These are phyloP conservation scores for Kockiozyma suomiensis DNA, from an alignment of 805 yeast species.

Conservation along the genomic window DNA sequence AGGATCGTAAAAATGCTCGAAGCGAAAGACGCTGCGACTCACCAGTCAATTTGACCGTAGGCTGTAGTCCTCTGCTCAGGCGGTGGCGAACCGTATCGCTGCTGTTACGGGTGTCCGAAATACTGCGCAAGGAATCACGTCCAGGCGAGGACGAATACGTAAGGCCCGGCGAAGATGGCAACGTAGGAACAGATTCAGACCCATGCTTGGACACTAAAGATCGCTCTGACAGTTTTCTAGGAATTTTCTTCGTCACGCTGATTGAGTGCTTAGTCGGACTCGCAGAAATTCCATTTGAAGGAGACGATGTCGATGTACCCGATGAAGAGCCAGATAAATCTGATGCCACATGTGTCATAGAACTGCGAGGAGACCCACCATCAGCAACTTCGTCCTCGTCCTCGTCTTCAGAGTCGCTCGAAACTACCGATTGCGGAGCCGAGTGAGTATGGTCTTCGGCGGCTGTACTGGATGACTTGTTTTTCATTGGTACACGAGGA, in stretches of 20 bases:
- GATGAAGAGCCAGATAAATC: conserved; percentile 12
- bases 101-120: neutral
- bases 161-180: neutral
- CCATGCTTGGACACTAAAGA: conserved; percentile 10
- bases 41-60: conserved; percentile 51
- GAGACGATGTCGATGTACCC: conserved; percentile 6
- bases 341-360: conserved; percentile 21
- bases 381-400: conserved; percentile 22
- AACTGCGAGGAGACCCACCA: conserved; percentile 24
- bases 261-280: neutral
- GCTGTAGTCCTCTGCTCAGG: neutral
- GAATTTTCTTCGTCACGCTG: neutral
- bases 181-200: conserved; percentile 19
- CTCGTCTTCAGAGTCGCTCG: neutral
- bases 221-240: conserved; percentile 10
- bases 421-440: conserved; percentile 9
- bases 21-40: conserved; percentile 79
- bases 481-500: conserved; percentile 61
- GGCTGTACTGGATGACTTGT: conserved; percentile 39
- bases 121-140: neutral
- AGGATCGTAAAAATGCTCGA: conserved; percentile 65
- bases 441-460: conserved; percentile 14
- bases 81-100: conserved; percentile 3
- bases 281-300: neutral
- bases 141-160: neutral